Conservation (phyloP, 2,329 filamentous ascomycete species). For the Uncinocarpus reesii region DNA sequence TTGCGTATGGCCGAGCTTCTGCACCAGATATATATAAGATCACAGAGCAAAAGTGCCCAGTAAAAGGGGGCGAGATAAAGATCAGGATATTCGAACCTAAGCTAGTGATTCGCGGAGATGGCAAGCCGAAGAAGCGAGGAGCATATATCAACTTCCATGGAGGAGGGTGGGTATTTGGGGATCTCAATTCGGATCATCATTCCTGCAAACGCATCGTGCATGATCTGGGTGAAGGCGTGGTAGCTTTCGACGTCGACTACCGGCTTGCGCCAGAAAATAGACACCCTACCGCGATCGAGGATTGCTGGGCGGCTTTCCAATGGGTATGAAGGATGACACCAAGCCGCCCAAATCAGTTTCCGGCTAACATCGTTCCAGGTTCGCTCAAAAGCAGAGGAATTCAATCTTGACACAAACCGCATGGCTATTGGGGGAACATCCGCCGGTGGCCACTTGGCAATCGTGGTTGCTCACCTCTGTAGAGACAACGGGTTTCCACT, state of each 20-base stretch:
- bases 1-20: slow-evolving; percentile 30
- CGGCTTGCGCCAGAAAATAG: slow-evolving; percentile 33
- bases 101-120: slow-evolving; percentile 20
- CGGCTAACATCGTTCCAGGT: slow-evolving; percentile 21
- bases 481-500: slow-evolving; percentile 30
- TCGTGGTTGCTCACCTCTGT: slow-evolving; percentile 32
- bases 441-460: slow-evolving; percentile 33
- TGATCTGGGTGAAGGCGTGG: slow-evolving; percentile 29
- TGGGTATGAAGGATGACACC: slow-evolving; percentile 24
- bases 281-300: slow-evolving; percentile 32
- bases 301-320: slow-evolving; percentile 34
- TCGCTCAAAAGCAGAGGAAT: slow-evolving; percentile 25
- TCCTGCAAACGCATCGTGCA: slow-evolving; percentile 35
- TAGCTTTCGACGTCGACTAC: slow-evolving; percentile 39
- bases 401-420: slow-evolving; percentile 28
- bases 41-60: slow-evolving; percentile 33
- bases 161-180: slow-evolving; percentile 38
- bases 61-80: slow-evolving; percentile 32
- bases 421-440: slow-evolving; percentile 33
- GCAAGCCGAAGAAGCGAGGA: slow-evolving; percentile 25
- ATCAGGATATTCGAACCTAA: slow-evolving; percentile 34
- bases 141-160: slow-evolving; percentile 37
- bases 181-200: slow-evolving; percentile 30
- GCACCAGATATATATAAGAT: slow-evolving; percentile 32
- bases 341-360: not conserved